phyloP scores from a whole-genome alignment of 495 filamentous ascomycete species.

The Jackrogersella minutella region DNA sequence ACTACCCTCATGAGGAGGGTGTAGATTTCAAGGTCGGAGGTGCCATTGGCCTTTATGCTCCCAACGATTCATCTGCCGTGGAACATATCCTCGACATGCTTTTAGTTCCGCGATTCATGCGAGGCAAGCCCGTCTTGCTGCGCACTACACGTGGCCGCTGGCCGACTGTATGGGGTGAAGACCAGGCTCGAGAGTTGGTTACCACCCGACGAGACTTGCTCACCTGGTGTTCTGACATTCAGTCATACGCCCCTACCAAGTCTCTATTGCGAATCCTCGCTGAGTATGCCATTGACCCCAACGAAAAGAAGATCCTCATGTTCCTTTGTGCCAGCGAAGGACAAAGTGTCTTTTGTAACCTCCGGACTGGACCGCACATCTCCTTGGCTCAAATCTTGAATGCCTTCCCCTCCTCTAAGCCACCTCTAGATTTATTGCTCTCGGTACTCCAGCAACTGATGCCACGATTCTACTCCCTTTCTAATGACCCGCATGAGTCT shows the following conservation, averaged over 20 bases:
- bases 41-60: constrained; percentile 90
- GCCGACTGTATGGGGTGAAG: constrained; percentile 99
- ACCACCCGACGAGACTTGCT: constrained; percentile 90
- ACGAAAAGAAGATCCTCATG: constrained; percentile 85
- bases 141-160: constrained; percentile 83
- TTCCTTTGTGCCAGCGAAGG: constrained; percentile 91
- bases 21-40: constrained; percentile 97
- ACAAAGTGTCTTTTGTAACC: constrained; percentile 92
- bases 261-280: constrained; percentile 83
- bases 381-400: constrained; percentile 83
- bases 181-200: constrained; percentile 78
- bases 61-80: constrained; percentile 79
- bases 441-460: constrained; percentile 85
- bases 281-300: constrained; percentile 78
- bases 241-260: constrained; percentile 92
- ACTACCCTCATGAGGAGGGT: constrained; percentile 86
- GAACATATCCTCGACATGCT: constrained; percentile 85
- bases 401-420: constrained; percentile 91
- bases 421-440: constrained; percentile 81
- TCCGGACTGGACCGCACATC: constrained; percentile 87
- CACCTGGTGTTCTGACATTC: constrained; percentile 94
- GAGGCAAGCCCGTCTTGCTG: constrained; percentile 81
- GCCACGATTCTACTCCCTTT: constrained; percentile 98
- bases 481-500: constrained; percentile 90
- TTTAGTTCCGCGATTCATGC: constrained; percentile 74